phyloP scores from a whole-genome alignment of 2,329 filamentous ascomycete species.

The Botryotinia globosa region DNA sequence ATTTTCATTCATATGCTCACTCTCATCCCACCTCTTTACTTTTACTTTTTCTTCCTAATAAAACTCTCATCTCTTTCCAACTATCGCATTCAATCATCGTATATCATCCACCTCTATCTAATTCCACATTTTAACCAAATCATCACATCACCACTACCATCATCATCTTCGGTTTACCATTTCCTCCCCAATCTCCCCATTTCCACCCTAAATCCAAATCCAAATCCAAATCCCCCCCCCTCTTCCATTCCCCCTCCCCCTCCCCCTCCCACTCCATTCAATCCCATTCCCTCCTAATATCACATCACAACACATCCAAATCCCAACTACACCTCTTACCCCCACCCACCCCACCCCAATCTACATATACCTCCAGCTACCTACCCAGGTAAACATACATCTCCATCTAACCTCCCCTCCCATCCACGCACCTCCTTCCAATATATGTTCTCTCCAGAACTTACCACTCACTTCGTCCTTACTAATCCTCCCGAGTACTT shows the following conservation, averaged over 20 bases:
- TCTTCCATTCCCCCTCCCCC: too few species aligned
- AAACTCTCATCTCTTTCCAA: not conserved
- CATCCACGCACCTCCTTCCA: not conserved
- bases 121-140: not conserved
- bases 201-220: not conserved
- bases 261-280: too few species aligned
- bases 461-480: fast-evolving
- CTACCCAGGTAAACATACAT: not conserved
- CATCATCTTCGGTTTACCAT: not conserved
- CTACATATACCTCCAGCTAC: too few species aligned
- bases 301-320: too few species aligned
- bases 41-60: too few species aligned
- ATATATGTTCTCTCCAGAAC: not conserved
- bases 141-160: not conserved
- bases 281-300: not conserved
- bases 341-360: too few species aligned
- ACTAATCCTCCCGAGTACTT: not conserved
- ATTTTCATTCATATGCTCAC: too few species aligned
- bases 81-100: not conserved
- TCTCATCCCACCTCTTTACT: not conserved
- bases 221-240: not conserved
- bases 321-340: too few species aligned
- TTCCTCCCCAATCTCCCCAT: too few species aligned
- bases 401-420: not conserved
- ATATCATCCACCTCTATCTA: too few species aligned